phyloP scores from a whole-genome alignment of 768 basidiomycete genomes.

The Mycena alexandri region DNA sequence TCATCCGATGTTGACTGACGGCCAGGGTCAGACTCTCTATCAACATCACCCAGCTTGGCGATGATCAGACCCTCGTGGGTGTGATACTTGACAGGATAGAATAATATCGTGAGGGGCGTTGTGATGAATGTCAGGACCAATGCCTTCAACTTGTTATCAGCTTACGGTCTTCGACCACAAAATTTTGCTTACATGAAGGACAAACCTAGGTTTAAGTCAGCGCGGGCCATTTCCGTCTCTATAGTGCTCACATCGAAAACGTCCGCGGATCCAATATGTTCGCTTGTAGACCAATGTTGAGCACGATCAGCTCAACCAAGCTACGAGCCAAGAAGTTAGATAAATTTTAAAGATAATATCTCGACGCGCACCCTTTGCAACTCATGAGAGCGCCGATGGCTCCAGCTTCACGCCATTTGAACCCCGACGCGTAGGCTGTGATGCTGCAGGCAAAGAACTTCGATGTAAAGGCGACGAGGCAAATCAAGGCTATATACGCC shows the following conservation, averaged over 20 bases:
- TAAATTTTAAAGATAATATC: not conserved
- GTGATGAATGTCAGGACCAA: constrained; percentile 86
- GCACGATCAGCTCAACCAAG: constrained; percentile 89
- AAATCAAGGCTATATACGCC: constrained; percentile 85
- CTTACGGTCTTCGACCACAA: no score
- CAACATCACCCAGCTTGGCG: constrained; percentile 33
- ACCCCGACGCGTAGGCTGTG: constrained; percentile 72
- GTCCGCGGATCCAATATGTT: constrained; percentile 71
- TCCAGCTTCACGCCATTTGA: constrained; percentile 78
- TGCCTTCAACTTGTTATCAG: constrained; percentile 53
- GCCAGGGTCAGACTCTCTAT: constrained; percentile 28
- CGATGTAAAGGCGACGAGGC: constrained; percentile 78
- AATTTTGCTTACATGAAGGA: no score
- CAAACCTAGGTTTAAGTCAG: no score
- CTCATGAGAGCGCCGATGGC: constrained; percentile 92
- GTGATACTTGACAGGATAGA: constrained; percentile 80
- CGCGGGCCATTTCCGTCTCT: no score
- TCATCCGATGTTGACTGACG: constrained; percentile 45
- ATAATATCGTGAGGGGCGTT: constrained; percentile 82
- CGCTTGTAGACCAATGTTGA: constrained; percentile 87
- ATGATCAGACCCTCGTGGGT: constrained; percentile 42
- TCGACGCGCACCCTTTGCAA: constrained; percentile 79
- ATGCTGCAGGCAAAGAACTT: constrained; percentile 82
- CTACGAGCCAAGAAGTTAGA: constrained; percentile 44
- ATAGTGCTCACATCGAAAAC: constrained; percentile 91